Percentiles rank a stretch among this genome's conserved stretches.
Evolutionary conservation across 495 filamentous ascomycete species (phyloP).

Genomic region (Cladorrhinum samala): DNA sequence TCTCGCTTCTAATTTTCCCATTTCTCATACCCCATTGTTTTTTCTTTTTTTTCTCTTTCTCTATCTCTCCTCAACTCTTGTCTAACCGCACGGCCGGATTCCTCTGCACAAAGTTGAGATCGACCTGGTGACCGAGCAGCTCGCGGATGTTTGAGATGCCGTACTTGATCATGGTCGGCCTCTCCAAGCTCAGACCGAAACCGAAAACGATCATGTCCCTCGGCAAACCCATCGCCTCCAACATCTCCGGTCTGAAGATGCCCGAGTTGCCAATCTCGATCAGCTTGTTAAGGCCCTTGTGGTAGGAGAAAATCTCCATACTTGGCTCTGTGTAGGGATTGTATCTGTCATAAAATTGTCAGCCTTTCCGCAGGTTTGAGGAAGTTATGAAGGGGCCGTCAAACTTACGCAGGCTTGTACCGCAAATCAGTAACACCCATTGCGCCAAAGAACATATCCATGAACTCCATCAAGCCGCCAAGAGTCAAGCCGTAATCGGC

Average conservation of each 20-base stretch:
- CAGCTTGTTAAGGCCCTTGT: conserved; percentile 82
- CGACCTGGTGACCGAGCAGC: conserved; percentile 77
- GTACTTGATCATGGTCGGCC: conserved; percentile 98
- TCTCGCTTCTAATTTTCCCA: too few relatives aligned
- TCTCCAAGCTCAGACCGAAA: conserved; percentile 83
- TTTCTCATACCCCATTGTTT: not conserved
- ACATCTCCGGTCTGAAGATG: conserved; percentile 97
- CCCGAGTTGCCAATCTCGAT: conserved; percentile 97
- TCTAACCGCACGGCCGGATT: conserved; percentile 80
- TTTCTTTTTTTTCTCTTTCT: not conserved
- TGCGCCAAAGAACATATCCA: conserved; percentile 91
- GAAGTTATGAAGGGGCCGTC: too few relatives aligned
- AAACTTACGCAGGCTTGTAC: conserved; percentile 60
- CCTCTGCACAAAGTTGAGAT: conserved; percentile 72
- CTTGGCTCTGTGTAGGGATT: conserved; percentile 94
- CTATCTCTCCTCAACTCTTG: conserved; percentile 46
- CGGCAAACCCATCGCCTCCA: conserved; percentile 79
- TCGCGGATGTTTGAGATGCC: conserved; percentile 80
- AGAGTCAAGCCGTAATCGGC: conserved; percentile 88
- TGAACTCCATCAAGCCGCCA: conserved; percentile 91
- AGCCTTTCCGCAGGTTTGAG: not conserved
- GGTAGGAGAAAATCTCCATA: conserved; percentile 73
- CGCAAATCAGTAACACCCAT: conserved; percentile 85
- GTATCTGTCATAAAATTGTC: conserved; percentile 64
- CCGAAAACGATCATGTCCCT: conserved; percentile 85